phyloP scores from a whole-genome alignment of 768 basidiomycete genomes.

The Pleurotus cornucopiae region DNA sequence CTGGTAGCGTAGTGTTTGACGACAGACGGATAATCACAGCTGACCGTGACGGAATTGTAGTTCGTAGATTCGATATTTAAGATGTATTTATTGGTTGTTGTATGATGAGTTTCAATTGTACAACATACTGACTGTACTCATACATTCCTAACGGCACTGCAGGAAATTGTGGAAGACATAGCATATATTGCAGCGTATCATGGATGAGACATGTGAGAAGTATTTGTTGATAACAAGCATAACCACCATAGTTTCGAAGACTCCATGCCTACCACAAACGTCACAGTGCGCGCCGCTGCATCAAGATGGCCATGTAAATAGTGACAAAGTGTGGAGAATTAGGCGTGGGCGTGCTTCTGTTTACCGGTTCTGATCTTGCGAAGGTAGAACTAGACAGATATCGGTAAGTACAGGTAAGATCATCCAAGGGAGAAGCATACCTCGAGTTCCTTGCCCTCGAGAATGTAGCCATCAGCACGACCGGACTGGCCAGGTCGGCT shows the following conservation, averaged over 20 bases:
- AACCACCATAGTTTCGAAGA: constrained; percentile 5
- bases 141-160: too few species aligned
- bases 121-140: background rate
- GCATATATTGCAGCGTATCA: constrained; percentile 9
- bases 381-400: constrained; percentile 73
- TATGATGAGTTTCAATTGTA: background rate
- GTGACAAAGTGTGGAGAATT: constrained; percentile 10
- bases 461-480: constrained; percentile 93
- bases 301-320: constrained; percentile 36
- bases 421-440: constrained; percentile 36
- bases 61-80: constrained; percentile 59
- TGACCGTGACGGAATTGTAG: constrained; percentile 32
- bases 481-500: constrained; percentile 97
- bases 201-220: constrained; percentile 4
- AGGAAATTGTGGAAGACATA: background rate
- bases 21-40: constrained; percentile 67
- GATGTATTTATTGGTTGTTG: background rate
- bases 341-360: constrained; percentile 83
- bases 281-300: constrained; percentile 1
- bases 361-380: constrained; percentile 91
- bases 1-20: constrained; percentile 62
- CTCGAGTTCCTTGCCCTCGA: constrained; percentile 99
- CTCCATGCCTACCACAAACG: constrained; percentile 7
- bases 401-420: constrained; percentile 14
- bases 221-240: constrained; percentile 3